These are phyloP conservation scores for Neurospora sp. DNA, from an alignment of 495 filamentous ascomycete species.

Conservation along the genomic window DNA sequence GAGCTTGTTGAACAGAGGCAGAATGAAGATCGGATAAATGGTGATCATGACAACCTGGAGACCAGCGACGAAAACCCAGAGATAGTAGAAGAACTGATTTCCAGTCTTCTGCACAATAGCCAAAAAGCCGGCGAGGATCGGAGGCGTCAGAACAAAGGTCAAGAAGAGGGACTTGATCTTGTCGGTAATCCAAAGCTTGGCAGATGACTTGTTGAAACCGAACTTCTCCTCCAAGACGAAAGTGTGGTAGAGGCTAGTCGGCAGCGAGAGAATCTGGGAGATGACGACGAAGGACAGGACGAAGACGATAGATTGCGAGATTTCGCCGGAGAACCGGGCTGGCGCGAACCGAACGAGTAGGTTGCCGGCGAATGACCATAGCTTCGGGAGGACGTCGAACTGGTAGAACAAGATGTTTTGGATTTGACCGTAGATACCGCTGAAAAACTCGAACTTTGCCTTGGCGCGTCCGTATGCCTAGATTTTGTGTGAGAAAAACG, in stretches of 20 bases:
- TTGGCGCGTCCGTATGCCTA: slow-evolving; percentile 88
- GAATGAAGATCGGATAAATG: slow-evolving; percentile 87
- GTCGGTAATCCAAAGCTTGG: slow-evolving; percentile 80
- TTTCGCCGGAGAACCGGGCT: slow-evolving; percentile 75
- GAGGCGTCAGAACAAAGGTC: slow-evolving; percentile 64
- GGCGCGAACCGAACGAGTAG: slow-evolving; percentile 66
- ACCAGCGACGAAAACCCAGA: slow-evolving; percentile 83
- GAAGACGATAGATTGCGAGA: slow-evolving; percentile 87
- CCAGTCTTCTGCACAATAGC: slow-evolving; percentile 87
- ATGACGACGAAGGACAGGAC: slow-evolving; percentile 77
- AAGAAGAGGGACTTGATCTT: slow-evolving; percentile 86
- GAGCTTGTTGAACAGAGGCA: slow-evolving; percentile 97
- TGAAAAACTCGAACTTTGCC: slow-evolving; percentile 75
- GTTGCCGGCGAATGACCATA: slow-evolving; percentile 75
- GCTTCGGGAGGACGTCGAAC: slow-evolving; percentile 77
- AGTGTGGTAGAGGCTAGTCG: slow-evolving; percentile 79
- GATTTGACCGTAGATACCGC: slow-evolving; percentile 69
- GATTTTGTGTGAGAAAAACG: slow-evolving; percentile 16
- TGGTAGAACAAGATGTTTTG: slow-evolving; percentile 84
- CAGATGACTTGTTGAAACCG: slow-evolving; percentile 97
- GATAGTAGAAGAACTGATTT: slow-evolving; percentile 89
- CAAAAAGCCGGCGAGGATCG: slow-evolving; percentile 82
- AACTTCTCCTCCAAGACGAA: slow-evolving; percentile 96
- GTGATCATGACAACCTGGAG: slow-evolving; percentile 91
- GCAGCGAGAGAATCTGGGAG: slow-evolving; percentile 66